Base-by-base conservation (phyloP, 345 rosid genomes). In the Syzygium jambos region DNA sequence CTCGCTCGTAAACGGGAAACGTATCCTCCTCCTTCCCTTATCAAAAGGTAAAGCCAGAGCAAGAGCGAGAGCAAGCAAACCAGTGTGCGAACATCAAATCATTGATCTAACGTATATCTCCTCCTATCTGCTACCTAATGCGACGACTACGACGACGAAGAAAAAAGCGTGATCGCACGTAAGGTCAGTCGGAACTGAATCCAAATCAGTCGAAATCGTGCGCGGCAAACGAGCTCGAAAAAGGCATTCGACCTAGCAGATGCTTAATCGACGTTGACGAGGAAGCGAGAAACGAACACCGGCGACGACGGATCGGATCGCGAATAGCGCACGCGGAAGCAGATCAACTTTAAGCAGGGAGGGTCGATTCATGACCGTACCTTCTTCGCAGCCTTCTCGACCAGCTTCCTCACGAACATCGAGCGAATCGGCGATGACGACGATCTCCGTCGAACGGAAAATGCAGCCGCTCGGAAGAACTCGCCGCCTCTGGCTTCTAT, bases 331-430 rank as follows among this genome's bases (percentile, higher is more conserved):
- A 73, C 25, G 80, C 80, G 38, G 27, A 19, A 34, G 80, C 80
- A 6, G 82, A 73, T 73, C 82, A 38, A 73, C 82, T 73, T 73
- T 10, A 38, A 73, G 82, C 27, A 73, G 4, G 38, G 13, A 73
- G 49, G 54, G 68, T 52, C 30, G n/a, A 52, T 43, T 38, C 3
- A 2, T 10, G 51, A 63, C 52, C 53, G 57, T 56, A 92, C 93
- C 93, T 92, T 92, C 92, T 86, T 91, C 14, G 94, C 91, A 91
- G 96, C 96, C 91, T 91, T 95, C 92, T 95, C 95, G n/a, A 93
- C 96, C 23, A 95, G 93, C 90, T 91, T 93, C 89, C 89, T 93
- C 30, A 93, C 94, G 51, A 94, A 94, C 96, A 94, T 94, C 19
- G 38, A 78, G 56, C 86, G 15, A 29, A 25, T 22, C n/a, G 63